Evolutionary conservation across 2,329 filamentous ascomycete species (phyloP).

Genomic region (Trichoderma sp.): DNA sequence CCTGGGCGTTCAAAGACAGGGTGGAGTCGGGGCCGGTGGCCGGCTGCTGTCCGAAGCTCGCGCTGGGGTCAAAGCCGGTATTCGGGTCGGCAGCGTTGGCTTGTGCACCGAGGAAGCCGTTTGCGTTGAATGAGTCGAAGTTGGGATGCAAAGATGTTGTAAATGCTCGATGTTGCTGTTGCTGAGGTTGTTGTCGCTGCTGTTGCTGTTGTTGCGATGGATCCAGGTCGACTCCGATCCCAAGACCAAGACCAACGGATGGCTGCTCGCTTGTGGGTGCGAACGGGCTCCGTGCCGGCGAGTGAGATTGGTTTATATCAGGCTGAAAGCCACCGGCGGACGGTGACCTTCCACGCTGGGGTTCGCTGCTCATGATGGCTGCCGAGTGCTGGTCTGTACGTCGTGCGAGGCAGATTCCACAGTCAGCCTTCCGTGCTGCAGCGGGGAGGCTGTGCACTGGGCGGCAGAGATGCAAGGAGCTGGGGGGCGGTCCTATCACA

Average conservation of each 20-base stretch:
- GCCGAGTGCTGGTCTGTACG: slow-evolving; percentile 12
- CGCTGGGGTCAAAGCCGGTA: slow-evolving; percentile 44
- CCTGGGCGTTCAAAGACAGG: slow-evolving; percentile 44
- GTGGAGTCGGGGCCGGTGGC: slow-evolving; percentile 39
- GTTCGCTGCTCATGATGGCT: slow-evolving; percentile 46
- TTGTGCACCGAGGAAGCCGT: slow-evolving; percentile 53
- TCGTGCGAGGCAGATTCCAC: slow-evolving; percentile 45
- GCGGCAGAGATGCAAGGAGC: slow-evolving; percentile 27
- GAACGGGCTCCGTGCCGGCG: slow-evolving; percentile 61
- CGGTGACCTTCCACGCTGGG: slow-evolving; percentile 58
- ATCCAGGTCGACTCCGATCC: slow-evolving; percentile 54
- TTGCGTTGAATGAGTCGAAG: slow-evolving; percentile 47
- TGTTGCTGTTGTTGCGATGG: slow-evolving; percentile 32
- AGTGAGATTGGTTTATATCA: slow-evolving; percentile 70
- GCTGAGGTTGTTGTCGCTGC: slow-evolving; percentile 41
- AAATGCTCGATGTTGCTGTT: slow-evolving; percentile 39
- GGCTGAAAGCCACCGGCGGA: slow-evolving; percentile 57
- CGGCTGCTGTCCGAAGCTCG: slow-evolving; percentile 47
- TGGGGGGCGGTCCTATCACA: slow-evolving; percentile 25
- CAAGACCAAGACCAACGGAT: slow-evolving; percentile 45
- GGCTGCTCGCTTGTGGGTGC: slow-evolving; percentile 42
- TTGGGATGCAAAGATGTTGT: slow-evolving; percentile 33
- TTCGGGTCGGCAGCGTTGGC: slow-evolving; percentile 40
- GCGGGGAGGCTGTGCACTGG: slow-evolving; percentile 38
- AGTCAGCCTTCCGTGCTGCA: slow-evolving; percentile 48